Percentiles rank a stretch among this genome's conserved stretches.
phyloP scores from a whole-genome alignment of 2,329 filamentous ascomycete species.

The Clarireedia hainanense region DNA sequence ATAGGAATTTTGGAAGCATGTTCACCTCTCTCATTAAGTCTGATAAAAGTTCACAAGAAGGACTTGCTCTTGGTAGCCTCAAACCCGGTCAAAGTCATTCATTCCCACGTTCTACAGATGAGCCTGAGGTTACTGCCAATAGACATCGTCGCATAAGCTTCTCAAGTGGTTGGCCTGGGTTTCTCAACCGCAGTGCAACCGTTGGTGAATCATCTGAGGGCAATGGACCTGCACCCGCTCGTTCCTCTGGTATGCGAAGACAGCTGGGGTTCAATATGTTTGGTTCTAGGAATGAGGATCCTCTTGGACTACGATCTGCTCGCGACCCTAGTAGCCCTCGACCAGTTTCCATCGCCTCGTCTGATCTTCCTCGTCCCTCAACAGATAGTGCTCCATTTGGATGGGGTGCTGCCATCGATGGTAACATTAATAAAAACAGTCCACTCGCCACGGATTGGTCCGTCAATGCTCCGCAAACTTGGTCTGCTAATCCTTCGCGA shows the following conservation, averaged over 20 bases:
- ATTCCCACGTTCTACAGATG: constrained; percentile 56
- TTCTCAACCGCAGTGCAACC: constrained; percentile 28
- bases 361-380: constrained; percentile 67
- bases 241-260: constrained; percentile 19
- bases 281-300: constrained; percentile 40
- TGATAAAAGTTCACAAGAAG: constrained; percentile 42
- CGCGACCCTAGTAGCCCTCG: constrained; percentile 53
- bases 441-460: constrained; percentile 47
- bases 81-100: constrained; percentile 71
- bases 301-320: constrained; percentile 38
- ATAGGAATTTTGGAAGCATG: constrained; percentile 41
- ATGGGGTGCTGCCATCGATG: constrained; percentile 42
- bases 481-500: constrained; percentile 71
- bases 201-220: constrained; percentile 21
- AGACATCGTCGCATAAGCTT: constrained; percentile 49
- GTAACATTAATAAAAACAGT: constrained; percentile 42
- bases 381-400: constrained; percentile 73
- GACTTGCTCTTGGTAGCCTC: constrained; percentile 59
- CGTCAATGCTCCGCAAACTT: constrained; percentile 41
- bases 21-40: constrained; percentile 56
- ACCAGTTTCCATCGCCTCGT: constrained; percentile 61
- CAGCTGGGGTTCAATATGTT: constrained; percentile 36
- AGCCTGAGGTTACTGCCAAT: constrained; percentile 42
- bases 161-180: constrained; percentile 41
- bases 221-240: constrained; percentile 27